These are phyloP conservation scores for Tagetes patula DNA, from an alignment of 129 eudicot genomes.

Conservation along the genomic window DNA sequence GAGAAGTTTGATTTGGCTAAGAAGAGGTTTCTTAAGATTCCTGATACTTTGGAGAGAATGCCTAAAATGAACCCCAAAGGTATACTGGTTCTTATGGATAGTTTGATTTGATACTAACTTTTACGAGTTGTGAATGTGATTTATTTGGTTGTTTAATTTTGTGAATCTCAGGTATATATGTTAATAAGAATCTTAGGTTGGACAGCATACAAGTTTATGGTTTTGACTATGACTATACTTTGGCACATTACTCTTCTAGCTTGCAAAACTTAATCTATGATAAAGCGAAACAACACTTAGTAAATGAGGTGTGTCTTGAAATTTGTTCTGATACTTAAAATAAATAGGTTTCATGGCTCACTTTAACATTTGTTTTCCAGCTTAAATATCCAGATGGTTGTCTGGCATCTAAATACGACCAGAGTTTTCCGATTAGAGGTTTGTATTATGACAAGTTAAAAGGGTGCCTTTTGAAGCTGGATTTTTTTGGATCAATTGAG, in stretches of 20 bases:
- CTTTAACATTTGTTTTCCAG: constrained; percentile 40
- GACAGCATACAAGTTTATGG: constrained; percentile 94
- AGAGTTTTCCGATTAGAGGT: constrained; percentile 90
- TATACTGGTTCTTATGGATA: constrained; percentile 8
- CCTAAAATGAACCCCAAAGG: constrained; percentile 94
- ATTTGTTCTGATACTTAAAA: not conserved
- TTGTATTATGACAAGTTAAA: constrained; percentile 85
- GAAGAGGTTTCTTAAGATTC: constrained; percentile 64
- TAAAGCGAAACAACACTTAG: constrained; percentile 88
- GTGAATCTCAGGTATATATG: constrained; percentile 68
- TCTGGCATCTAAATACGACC: constrained; percentile 76
- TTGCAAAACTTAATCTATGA: constrained; percentile 82
- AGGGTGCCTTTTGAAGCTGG: constrained; percentile 93
- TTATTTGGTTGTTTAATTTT: constrained; percentile 19
- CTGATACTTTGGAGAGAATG: constrained; percentile 64
- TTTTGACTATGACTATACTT: constrained; percentile 94
- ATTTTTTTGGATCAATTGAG: constrained; percentile 98
- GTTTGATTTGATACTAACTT: constrained; percentile 3
- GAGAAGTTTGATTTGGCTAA: constrained; percentile 61
- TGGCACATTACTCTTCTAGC: constrained; percentile 89
- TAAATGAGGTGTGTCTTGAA: constrained; percentile 67
- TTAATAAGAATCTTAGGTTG: constrained; percentile 89
- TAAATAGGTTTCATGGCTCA: not conserved
- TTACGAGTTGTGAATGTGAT: constrained; percentile 7
- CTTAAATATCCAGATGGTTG: constrained; percentile 91